These are phyloP conservation scores for Pichia nakasei DNA, from an alignment of 805 yeast species.

Conservation along the genomic window DNA sequence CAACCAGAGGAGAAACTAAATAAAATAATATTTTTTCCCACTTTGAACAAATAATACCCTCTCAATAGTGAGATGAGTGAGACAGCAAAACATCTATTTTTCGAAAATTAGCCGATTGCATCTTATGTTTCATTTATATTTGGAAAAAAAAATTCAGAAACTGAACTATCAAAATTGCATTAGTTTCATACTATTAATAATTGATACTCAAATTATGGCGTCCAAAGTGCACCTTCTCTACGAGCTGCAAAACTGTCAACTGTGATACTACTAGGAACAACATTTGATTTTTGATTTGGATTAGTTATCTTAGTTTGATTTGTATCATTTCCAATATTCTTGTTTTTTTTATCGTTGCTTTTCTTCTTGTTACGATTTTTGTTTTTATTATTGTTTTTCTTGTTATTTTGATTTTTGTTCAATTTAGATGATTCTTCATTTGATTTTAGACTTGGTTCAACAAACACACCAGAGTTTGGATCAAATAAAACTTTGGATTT, in stretches of 20 bases:
- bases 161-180: no score
- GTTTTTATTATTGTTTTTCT: constrained; percentile 17
- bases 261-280: background rate
- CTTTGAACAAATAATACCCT: no score
- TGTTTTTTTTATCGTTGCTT: background rate
- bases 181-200: no score
- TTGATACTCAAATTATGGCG: constrained; percentile 30
- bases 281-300: background rate
- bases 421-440: background rate
- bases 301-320: constrained; percentile 32
- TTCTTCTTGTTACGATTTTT: constrained; percentile 17
- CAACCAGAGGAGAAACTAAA: no score
- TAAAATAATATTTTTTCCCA: no score
- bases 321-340: background rate
- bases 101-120: no score
- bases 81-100: no score
- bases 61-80: no score
- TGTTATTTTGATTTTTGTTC: background rate
- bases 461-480: constrained; percentile 3
- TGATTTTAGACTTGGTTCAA: background rate
- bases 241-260: constrained; percentile 49
- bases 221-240: constrained; percentile 54
- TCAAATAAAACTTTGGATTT: constrained; percentile 4
- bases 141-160: no score
- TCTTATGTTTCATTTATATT: no score